Evolutionary conservation across 2,329 filamentous ascomycete species (phyloP).

Genomic region (Penicillium sp.): DNA sequence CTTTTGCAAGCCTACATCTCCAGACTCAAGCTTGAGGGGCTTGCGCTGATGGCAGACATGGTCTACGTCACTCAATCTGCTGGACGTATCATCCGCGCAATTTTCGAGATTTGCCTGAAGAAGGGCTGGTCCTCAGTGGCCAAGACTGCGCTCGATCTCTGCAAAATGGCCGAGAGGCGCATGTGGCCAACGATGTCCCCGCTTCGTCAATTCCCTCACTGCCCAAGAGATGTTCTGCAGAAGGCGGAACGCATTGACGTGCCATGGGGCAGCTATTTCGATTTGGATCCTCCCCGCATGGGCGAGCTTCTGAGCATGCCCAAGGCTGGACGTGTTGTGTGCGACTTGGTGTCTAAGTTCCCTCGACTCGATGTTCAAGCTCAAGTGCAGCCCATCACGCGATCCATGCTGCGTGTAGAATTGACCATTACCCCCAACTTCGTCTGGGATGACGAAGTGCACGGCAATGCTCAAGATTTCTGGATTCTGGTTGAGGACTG

Average conservation of each 20-base stretch:
- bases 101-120: constrained; percentile 96
- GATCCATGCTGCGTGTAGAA: constrained; percentile 87
- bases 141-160: constrained; percentile 87
- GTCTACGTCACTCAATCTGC: constrained; percentile 98
- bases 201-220: constrained; percentile 80
- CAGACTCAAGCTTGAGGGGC: constrained; percentile 84
- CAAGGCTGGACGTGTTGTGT: constrained; percentile 81
- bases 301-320: constrained; percentile 89
- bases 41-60: constrained; percentile 96
- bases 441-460: constrained; percentile 86
- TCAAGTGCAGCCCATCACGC: constrained; percentile 89
- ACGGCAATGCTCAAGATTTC: constrained; percentile 86
- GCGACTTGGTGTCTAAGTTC: constrained; percentile 84
- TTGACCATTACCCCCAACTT: constrained; percentile 92
- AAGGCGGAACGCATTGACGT: constrained; percentile 96
- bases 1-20: constrained; percentile 96
- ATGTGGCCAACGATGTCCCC: constrained; percentile 99
- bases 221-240: constrained; percentile 78
- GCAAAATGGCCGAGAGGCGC: constrained; percentile 98
- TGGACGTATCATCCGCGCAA: constrained; percentile 87
- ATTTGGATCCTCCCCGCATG: constrained; percentile 94
- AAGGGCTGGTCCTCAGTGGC: constrained; percentile 95
- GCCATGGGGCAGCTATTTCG: constrained; percentile 89
- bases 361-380: constrained; percentile 89
- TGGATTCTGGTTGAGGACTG: constrained; percentile 98